phyloP scores from a whole-genome alignment of 345 rosid species.

The Corchorus olitorius region DNA sequence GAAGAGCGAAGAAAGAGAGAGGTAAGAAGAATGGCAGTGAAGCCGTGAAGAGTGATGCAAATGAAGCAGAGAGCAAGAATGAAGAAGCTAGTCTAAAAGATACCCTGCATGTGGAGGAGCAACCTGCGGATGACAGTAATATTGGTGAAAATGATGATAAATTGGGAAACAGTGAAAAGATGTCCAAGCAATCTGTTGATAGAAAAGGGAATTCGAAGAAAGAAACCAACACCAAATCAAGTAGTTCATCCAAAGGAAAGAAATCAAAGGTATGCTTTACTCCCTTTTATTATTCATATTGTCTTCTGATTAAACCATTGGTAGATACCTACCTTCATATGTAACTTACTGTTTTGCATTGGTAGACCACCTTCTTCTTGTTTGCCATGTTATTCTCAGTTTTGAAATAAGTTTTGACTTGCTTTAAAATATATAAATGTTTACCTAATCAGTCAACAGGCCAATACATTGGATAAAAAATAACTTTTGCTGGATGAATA shows the following conservation, averaged over 20 bases:
- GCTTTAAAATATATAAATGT: background rate
- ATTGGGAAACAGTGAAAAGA: conserved; percentile 30
- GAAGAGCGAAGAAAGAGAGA: conserved; percentile 50
- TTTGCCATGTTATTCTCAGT: background rate
- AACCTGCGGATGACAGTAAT: conserved; percentile 31
- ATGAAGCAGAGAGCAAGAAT: conserved; percentile 24
- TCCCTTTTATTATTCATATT: background rate
- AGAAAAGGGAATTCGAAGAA: conserved; percentile 43
- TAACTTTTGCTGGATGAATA: background rate
- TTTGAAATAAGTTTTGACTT: background rate
- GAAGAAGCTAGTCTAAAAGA: conserved; percentile 35
- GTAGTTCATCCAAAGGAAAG: conserved; percentile 74
- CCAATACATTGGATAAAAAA: background rate
- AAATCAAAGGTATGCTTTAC: conserved; percentile 61
- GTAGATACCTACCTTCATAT: background rate
- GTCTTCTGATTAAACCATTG: background rate
- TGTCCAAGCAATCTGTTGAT: conserved; percentile 31
- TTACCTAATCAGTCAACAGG: background rate
- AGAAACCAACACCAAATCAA: conserved; percentile 47
- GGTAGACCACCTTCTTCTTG: background rate
- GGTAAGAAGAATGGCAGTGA: conserved; percentile 39
- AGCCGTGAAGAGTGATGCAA: conserved; percentile 24
- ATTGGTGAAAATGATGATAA: conserved; percentile 36
- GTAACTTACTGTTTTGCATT: background rate
- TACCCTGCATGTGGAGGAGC: conserved; percentile 28